Evolutionary conservation across 2,329 filamentous ascomycete species (phyloP), one percentile per base, ranked within the genome.

Genomic region (Fonsecaea pedrosoi): DNA sequence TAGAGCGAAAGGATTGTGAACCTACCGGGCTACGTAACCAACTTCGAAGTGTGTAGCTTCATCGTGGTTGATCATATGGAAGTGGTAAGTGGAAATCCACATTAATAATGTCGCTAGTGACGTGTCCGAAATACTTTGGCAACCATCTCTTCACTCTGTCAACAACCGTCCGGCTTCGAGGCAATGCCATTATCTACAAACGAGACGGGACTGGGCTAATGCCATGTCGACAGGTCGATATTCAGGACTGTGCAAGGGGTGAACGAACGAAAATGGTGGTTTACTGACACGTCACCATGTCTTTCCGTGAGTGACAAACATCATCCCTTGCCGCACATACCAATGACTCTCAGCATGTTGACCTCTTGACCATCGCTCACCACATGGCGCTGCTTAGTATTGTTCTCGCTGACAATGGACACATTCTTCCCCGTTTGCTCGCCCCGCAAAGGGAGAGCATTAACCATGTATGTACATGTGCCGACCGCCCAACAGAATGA

Each of bases 371-470:
- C 42, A 3, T 48, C 21, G 6, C 21, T 12, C 21, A 50, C 45
- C 15, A 32, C 54, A 54, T 54, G 42, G 18, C 54, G 35, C 45
- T 25, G 45, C 45, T 50, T 50, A 50, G 45, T 30, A 50, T 50
- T 50, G 45, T 50, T 50, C 45, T 50, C 4, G 18, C 45, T 25
- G 45, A 50, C 45, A 50, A 50, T 30, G 10, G 45, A 10, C 45
- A 50, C 45, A 50, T 30, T 50, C 45, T 21, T 50, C 4, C 4
- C 9, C 45, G 21, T 50, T 50, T 25, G 9, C 21, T 12, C 21
- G 1, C 30, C 45, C 12, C 45, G 21, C 45, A 30, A 50, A 21
- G 40, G 40, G 10, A 18, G 25, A 13, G 10, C 45, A 25, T 30
- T 18, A 30, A 9, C 18, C 21, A 12, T 30, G 45, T 25, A 9